Percentiles rank a stretch among this genome's conserved stretches.
These are phyloP conservation scores for Sanghuangporus weigelae DNA, from an alignment of 1,284 basidiomycete species.

Conservation along the genomic window DNA sequence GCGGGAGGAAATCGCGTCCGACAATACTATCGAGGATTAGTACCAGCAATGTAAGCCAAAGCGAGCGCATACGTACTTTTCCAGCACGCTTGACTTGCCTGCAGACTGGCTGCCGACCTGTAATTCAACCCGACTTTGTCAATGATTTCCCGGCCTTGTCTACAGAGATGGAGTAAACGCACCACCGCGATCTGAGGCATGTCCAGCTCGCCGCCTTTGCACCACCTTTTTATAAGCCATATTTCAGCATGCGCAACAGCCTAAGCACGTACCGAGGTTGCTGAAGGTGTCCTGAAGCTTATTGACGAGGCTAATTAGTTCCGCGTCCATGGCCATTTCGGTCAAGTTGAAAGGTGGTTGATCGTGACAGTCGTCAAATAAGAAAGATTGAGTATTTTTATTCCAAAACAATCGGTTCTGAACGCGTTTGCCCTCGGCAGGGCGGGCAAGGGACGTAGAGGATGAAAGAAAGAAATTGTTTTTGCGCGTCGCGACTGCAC, in stretches of 20 bases:
- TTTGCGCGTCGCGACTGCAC: conserved; percentile 13
- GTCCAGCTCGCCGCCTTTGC: conserved; percentile 73
- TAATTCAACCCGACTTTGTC: not conserved
- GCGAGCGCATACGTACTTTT: conserved; percentile 53
- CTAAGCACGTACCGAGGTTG: conserved; percentile 59
- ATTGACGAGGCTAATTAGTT: conserved; percentile 95
- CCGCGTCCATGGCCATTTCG: conserved; percentile 71
- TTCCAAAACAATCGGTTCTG: not conserved
- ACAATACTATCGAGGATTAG: conserved; percentile 63
- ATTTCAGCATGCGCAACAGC: not conserved
- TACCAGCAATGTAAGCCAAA: not conserved
- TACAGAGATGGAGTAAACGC: conserved; percentile 20
- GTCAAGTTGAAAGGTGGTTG: not conserved
- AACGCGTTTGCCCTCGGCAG: not conserved
- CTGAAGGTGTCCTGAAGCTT: conserved; percentile 88
- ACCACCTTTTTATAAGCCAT: conserved; percentile 12
- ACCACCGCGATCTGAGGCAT: conserved; percentile 84
- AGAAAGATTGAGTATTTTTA: not conserved
- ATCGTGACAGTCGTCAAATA: conserved; percentile 12
- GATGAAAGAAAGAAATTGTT: not conserved
- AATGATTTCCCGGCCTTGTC: not conserved
- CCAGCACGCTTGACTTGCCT: conserved; percentile 82
- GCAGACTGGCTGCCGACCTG: conserved; percentile 85
- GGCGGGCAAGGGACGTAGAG: not conserved
- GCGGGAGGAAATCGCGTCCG: conserved; percentile 92